A percentile compares a stretch with the other conserved stretches of the same genome.
Evolutionary conservation across 768 basidiomycete genomes (phyloP).

Genomic region (Daedaleopsis nitida): DNA sequence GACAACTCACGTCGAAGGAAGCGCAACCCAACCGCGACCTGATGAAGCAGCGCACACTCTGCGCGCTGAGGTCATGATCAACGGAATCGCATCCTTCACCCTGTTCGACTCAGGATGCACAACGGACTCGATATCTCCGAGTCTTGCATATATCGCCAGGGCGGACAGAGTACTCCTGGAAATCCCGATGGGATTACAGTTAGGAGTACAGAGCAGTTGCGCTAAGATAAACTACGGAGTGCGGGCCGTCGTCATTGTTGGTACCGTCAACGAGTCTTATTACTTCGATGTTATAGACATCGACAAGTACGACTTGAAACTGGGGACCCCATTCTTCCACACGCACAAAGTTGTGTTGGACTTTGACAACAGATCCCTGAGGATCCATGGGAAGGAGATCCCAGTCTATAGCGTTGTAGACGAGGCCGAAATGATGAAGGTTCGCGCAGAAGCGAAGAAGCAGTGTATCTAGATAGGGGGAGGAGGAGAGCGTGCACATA

Average conservation of each 20-base stretch:
- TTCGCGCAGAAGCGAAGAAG: neutral
- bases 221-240: conserved; percentile 33
- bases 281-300: conserved; percentile 12
- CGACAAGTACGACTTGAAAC: conserved; percentile 33
- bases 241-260: conserved; percentile 12
- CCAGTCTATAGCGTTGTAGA: neutral
- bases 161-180: conserved; percentile 15
- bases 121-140: conserved; percentile 25
- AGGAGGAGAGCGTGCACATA: no score
- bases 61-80: conserved; percentile 4
- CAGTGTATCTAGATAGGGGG: no score
- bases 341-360: conserved; percentile 7
- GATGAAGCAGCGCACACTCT: neutral
- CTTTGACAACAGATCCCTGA: neutral
- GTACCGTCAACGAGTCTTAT: neutral
- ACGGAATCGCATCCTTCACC: conserved; percentile 18
- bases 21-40: neutral
- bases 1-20: neutral
- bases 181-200: conserved; percentile 28
- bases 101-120: conserved; percentile 31
- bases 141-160: conserved; percentile 21
- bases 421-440: neutral
- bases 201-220: conserved; percentile 36
- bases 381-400: neutral
- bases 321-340: conserved; percentile 30